A percentile compares a stretch with the other conserved stretches of the same genome.
Conservation (phyloP, 352 stramenopile species). For the Globisporangium camurandrum region DNA sequence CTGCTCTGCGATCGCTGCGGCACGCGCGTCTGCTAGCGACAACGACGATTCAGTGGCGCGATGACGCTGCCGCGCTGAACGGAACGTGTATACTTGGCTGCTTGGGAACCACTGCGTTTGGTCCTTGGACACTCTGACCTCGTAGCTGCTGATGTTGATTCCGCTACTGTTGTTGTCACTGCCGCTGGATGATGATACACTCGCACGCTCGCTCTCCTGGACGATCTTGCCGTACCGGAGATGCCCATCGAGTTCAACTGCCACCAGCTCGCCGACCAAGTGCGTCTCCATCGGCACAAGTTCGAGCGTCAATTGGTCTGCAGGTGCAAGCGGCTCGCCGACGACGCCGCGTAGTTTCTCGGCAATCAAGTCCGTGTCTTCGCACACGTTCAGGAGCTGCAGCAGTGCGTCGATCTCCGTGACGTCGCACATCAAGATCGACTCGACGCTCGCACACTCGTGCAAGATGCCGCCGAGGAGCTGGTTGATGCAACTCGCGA, state of each 20-base stretch:
- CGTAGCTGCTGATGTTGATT: conserved; percentile 38
- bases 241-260: conserved; percentile 34
- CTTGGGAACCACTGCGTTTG: conserved; percentile 30
- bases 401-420: conserved; percentile 41
- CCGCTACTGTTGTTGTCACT: conserved; percentile 11
- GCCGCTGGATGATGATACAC: too few relatives aligned
- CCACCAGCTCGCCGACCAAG: conserved; percentile 59
- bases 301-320: conserved; percentile 40
- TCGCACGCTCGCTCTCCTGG: conserved; percentile 13
- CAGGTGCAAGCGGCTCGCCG: conserved; percentile 40
- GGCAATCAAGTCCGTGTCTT: conserved; percentile 47
- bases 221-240: conserved; percentile 63
- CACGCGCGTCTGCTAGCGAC: neutral
- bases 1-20: neutral
- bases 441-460: conserved; percentile 59
- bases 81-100: conserved; percentile 72
- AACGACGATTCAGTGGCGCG: too few relatives aligned
- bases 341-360: conserved; percentile 60
- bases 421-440: conserved; percentile 47
- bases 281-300: conserved; percentile 61
- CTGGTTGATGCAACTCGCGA: conserved; percentile 65
- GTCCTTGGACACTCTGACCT: conserved; percentile 48
- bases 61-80: conserved; percentile 25
- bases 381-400: conserved; percentile 53
- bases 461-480: conserved; percentile 48